These are phyloP conservation scores for Starmerella etchellsii DNA, from an alignment of 805 yeast genomes.

Conservation along the genomic window DNA sequence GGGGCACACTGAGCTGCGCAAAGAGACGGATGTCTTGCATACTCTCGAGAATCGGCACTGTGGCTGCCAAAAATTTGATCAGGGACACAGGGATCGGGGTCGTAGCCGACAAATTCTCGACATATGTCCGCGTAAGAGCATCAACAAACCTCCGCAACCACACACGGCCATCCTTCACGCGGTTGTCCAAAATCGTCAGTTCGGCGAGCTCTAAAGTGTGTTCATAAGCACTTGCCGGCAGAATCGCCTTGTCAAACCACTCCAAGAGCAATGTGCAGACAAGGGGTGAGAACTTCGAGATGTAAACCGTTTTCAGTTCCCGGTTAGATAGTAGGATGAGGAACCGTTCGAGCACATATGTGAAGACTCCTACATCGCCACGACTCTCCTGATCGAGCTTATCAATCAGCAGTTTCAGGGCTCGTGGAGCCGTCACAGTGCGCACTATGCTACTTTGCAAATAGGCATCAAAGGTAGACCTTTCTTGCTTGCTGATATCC, in stretches of 20 bases:
- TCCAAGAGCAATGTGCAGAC: constrained; percentile 13
- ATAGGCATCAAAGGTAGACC: constrained; percentile 7
- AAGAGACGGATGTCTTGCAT: constrained; percentile 4
- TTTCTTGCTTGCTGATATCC: constrained; percentile 36
- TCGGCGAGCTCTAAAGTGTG: constrained; percentile 13
- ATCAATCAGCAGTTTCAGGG: constrained; percentile 46
- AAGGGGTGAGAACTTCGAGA: constrained; percentile 6
- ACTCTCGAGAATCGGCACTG: constrained; percentile 8
- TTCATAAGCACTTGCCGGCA: constrained; percentile 3
- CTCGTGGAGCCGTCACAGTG: constrained; percentile 43
- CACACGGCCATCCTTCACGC: constrained; percentile 10
- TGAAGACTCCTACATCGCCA: constrained; percentile 52
- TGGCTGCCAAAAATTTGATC: constrained; percentile 12
- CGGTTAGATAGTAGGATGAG: constrained; percentile 34
- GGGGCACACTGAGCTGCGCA: constrained; percentile 3
- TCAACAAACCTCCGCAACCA: constrained; percentile 15
- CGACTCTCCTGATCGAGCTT: constrained; percentile 14
- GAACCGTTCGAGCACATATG: constrained; percentile 47
- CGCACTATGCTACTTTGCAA: constrained; percentile 16
- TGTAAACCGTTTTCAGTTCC: constrained; percentile 9
- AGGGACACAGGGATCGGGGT: constrained; percentile 7
- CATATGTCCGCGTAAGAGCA: constrained; percentile 6
- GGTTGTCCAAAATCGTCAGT: constrained; percentile 12
- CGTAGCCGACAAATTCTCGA: not conserved
- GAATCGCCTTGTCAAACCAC: constrained; percentile 12